These are phyloP conservation scores for Vicia sativa DNA, from an alignment of 306 rosid species.

Conservation along the genomic window DNA sequence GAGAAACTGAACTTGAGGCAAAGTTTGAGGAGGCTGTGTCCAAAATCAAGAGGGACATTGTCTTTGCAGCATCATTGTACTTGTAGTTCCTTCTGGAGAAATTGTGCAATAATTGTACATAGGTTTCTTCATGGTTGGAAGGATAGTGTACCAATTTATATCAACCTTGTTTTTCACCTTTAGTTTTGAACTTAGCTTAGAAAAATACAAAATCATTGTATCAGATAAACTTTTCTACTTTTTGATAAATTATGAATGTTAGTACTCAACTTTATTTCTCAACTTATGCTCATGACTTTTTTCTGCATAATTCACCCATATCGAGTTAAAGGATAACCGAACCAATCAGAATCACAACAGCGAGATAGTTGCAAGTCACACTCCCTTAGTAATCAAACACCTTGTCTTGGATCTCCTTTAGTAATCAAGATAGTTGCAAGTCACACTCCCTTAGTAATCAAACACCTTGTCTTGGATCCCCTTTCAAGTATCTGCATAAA, in stretches of 20 bases:
- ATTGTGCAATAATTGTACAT: constrained; percentile 6
- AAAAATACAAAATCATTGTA: not conserved
- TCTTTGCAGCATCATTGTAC: constrained; percentile 96
- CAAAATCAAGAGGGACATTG: constrained; percentile 92
- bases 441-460: too few relatives aligned
- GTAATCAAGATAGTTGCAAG: too few relatives aligned
- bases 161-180: not conserved
- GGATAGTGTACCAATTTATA: not conserved
- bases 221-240: not conserved
- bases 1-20: constrained; percentile 84
- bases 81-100: constrained; percentile 47
- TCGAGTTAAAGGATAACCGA: too few relatives aligned
- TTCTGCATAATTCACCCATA: too few relatives aligned
- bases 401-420: too few relatives aligned
- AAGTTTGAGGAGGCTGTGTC: constrained; percentile 90
- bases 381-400: too few relatives aligned
- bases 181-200: not conserved
- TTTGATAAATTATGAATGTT: not conserved
- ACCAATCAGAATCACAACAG: too few relatives aligned
- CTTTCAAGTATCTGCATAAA: too few relatives aligned
- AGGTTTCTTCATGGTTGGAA: constrained; percentile 17
- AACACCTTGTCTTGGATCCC: too few relatives aligned
- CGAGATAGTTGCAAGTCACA: too few relatives aligned
- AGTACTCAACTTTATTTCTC: too few relatives aligned
- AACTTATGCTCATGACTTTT: too few relatives aligned